Evolutionary conservation across 805 yeast species (phyloP), one percentile per base, ranked within the genome.

Genomic region (Saccharomycopsis sp.): DNA sequence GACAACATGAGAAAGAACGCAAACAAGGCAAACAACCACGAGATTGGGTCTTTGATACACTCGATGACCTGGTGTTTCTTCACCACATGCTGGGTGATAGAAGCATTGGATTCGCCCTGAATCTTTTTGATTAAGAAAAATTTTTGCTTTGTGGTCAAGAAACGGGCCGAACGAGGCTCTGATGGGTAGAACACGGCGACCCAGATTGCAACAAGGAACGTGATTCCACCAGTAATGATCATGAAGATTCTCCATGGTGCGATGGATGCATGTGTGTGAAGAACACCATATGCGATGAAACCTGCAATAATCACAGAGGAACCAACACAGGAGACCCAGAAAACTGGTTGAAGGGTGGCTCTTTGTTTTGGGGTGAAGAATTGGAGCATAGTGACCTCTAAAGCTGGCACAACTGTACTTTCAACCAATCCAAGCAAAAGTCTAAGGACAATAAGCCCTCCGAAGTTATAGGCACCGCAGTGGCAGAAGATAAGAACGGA

Each of bases 141-240:
- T 63, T 75, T 80, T 66, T 83, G 87, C 50, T 79, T 73, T 1
- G 64, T 66, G 2, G 76, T 60, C 52, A 83, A 70, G 62, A 79
- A 79, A 57, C 68, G 72, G 3, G 82, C 82, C 60, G 71, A 74
- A 0, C 83, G 67, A 15, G 87, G 87, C 65, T 82, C 80, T 59
- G 77, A 74, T 47, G 88, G 89, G 63, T 80, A 83, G 20, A 73
- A 54, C 59, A 73, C 72, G 54, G 68, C 65, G 2, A 76, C 66
- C 2, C 71, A 51, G 1, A 72, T 50, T 1, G 75, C 66, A 41
- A 75, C 59, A 20, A 77, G 24, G 21, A 82, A 70, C 0, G 87
- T 80, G 47, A 80, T 66, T 14, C 81, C 78, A 53, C 87, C 89
- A 56, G 79, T 74, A 53, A 82, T 77, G 37, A 83, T 76, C 68